These are phyloP conservation scores for Bipolaris oryzae DNA, from an alignment of 2,329 filamentous ascomycete genomes.

Conservation along the genomic window DNA sequence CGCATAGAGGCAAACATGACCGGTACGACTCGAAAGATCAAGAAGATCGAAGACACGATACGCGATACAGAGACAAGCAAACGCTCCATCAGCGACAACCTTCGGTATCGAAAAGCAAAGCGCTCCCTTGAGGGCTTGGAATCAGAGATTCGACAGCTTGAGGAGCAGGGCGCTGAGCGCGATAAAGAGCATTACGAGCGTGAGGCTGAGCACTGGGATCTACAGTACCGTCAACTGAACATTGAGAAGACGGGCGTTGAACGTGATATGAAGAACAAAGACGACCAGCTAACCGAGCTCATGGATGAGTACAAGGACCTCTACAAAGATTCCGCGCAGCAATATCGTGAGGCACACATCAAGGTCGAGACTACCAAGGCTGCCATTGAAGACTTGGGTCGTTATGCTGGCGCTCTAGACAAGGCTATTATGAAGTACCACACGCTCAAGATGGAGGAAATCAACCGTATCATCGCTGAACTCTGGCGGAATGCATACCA, in stretches of 20 bases:
- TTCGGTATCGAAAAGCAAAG: constrained; percentile 79
- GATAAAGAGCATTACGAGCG: constrained; percentile 76
- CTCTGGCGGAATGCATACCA: constrained; percentile 98
- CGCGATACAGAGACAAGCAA: constrained; percentile 82
- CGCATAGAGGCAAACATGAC: constrained; percentile 71
- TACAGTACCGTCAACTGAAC: constrained; percentile 69
- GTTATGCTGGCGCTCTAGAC: constrained; percentile 83
- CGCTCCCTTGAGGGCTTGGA: constrained; percentile 71
- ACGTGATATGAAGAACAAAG: constrained; percentile 82
- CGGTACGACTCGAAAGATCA: constrained; percentile 71
- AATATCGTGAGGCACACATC: constrained; percentile 88
- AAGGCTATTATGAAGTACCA: constrained; percentile 98
- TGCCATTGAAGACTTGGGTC: constrained; percentile 85
- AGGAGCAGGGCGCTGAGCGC: constrained; percentile 78
- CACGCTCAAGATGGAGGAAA: constrained; percentile 95
- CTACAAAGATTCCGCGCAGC: constrained; percentile 79
- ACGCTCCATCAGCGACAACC: constrained; percentile 85
- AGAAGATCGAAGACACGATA: constrained; percentile 77
- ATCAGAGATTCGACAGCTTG: constrained; percentile 73
- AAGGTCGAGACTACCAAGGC: constrained; percentile 90
- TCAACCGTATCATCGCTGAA: constrained; percentile 92
- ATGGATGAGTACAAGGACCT: constrained; percentile 81
- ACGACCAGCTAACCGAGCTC: constrained; percentile 76
- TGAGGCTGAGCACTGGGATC: constrained; percentile 72
- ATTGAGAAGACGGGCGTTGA: constrained; percentile 76